A percentile compares a stretch with the other conserved stretches of the same genome.
These are phyloP conservation scores for Heliosperma pusillum DNA, from an alignment of 148 eudicot species.

Conservation along the genomic window DNA sequence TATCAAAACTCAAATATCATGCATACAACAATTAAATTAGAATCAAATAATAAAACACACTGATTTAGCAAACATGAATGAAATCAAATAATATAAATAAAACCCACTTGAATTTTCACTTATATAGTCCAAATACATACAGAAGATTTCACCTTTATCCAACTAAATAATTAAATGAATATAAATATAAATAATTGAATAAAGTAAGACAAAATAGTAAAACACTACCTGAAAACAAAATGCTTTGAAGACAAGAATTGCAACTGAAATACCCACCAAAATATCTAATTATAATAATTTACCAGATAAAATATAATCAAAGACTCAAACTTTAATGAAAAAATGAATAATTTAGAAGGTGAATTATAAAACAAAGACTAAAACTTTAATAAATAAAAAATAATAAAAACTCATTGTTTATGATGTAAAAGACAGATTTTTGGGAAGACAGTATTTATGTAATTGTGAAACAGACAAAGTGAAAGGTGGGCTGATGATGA, in stretches of 20 bases:
- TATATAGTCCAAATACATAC: conserved; percentile 7
- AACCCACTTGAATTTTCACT: conserved; percentile 18
- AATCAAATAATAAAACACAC: background rate
- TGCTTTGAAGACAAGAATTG: background rate
- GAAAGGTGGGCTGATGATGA: conserved; percentile 40
- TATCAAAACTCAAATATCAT: background rate
- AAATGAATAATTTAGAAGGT: background rate
- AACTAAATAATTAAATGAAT: background rate
- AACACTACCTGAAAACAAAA: background rate
- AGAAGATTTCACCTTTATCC: background rate
- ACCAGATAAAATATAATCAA: too few relatives aligned
- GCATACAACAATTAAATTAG: background rate
- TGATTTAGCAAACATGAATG: background rate
- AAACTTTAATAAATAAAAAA: conserved; percentile 6
- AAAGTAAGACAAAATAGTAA: conserved; percentile 1
- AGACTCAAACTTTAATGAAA: background rate
- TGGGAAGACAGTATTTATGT: background rate
- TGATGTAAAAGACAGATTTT: conserved; percentile 4
- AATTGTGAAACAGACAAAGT: conserved; percentile 44
- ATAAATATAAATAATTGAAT: too few relatives aligned
- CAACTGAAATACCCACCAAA: conserved; percentile 18
- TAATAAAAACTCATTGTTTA: background rate
- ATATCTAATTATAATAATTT: background rate
- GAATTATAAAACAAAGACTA: background rate
- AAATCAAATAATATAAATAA: conserved; percentile 1